Percentiles rank a stretch among this genome's conserved stretches.
These are phyloP conservation scores for Cercospora sojina DNA, from an alignment of 2,329 filamentous ascomycete species.

Conservation along the genomic window DNA sequence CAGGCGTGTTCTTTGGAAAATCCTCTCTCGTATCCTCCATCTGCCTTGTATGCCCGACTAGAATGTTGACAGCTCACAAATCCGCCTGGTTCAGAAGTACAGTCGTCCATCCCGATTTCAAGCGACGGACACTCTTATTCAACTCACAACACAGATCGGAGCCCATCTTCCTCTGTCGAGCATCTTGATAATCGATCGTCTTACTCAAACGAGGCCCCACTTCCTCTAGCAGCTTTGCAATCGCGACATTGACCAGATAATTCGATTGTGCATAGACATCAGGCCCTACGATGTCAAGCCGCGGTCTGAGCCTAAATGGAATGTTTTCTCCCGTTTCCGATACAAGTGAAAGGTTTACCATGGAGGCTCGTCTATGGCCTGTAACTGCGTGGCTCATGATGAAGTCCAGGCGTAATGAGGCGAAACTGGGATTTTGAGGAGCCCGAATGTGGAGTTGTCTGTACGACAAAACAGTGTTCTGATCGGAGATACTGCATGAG, in stretches of 20 bases:
- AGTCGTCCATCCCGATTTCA: not conserved
- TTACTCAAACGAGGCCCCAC: not conserved
- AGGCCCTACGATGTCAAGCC: not conserved
- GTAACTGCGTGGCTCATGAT: not conserved
- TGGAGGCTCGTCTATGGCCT: not conserved
- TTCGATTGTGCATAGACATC: not conserved
- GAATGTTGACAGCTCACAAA: not conserved
- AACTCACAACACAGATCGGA: not conserved
- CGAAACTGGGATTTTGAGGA: not conserved
- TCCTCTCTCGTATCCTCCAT: not conserved
- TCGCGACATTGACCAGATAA: not conserved
- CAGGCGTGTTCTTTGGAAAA: not conserved
- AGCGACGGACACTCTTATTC: not conserved
- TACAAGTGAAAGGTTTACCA: not conserved
- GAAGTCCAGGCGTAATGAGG: not conserved
- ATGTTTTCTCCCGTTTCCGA: not conserved
- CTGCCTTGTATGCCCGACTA: not conserved
- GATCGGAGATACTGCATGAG: not conserved
- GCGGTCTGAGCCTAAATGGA: not conserved
- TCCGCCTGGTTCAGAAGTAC: not conserved
- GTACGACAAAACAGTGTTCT: not conserved
- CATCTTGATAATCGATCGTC: not conserved
- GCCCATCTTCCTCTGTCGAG: not conserved
- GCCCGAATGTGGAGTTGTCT: not conserved
- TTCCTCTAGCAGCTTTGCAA: not conserved